Evolutionary conservation across 495 filamentous ascomycete species (phyloP).

Genomic region (Hyphodiscus hymeniophilus): DNA sequence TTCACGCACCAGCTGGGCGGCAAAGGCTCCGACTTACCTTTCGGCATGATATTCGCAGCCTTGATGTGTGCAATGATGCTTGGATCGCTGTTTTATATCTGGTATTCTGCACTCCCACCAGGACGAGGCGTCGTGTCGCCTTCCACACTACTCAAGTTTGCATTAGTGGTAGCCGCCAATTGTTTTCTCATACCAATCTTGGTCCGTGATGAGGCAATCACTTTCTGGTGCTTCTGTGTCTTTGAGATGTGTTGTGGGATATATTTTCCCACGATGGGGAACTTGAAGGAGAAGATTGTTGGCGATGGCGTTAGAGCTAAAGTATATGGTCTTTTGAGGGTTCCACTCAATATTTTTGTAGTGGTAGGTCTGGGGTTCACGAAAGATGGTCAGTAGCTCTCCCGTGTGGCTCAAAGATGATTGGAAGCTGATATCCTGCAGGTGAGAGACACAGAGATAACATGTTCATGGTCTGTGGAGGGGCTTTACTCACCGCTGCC

Average conservation of each 20-base stretch:
- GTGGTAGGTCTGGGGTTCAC: slow-evolving; percentile 37
- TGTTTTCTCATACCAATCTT: slow-evolving; percentile 32
- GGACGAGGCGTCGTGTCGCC: slow-evolving; percentile 12
- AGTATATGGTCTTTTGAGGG: slow-evolving; percentile 43
- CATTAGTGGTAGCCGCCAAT: slow-evolving; percentile 16
- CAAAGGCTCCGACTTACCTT: slow-evolving; percentile 32
- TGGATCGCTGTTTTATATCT: slow-evolving; percentile 31
- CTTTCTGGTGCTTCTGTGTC: slow-evolving; percentile 45
- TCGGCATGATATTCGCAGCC: slow-evolving; percentile 47
- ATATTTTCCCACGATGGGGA: slow-evolving; percentile 45
- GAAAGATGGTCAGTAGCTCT: slow-evolving; percentile 25
- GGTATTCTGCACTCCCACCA: slow-evolving; percentile 26
- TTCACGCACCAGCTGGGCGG: slow-evolving; percentile 28
- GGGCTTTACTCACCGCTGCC: background rate
- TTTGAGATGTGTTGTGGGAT: slow-evolving; percentile 46
- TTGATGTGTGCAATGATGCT: slow-evolving; percentile 50
- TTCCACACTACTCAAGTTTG: background rate
- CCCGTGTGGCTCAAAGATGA: background rate
- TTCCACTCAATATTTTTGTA: slow-evolving; percentile 47
- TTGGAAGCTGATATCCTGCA: too few species aligned
- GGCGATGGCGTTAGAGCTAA: slow-evolving; percentile 40
- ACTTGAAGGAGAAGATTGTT: slow-evolving; percentile 39
- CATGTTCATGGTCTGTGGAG: slow-evolving; percentile 4
- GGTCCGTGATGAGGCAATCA: slow-evolving; percentile 30
- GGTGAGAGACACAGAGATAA: slow-evolving; percentile 5